phyloP scores from a whole-genome alignment of 2,329 filamentous ascomycete genomes.

The Venturia nashicola region DNA sequence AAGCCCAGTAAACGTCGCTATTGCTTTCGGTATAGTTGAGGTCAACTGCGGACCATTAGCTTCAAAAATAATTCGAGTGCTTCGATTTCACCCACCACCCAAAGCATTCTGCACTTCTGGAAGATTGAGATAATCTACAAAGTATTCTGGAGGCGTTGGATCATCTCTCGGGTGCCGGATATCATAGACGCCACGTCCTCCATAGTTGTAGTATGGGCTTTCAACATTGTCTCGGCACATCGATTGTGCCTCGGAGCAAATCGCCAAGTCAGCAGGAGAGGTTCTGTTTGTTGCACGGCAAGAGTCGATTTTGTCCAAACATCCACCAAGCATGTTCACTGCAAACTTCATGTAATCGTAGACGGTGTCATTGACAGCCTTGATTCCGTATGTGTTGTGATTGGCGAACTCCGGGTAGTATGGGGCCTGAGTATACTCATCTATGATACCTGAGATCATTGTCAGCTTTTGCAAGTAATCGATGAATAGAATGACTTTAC shows the following conservation, averaged over 20 bases:
- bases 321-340: conserved; percentile 34
- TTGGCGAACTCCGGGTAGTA: conserved; percentile 41
- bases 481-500: background rate
- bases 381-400: conserved; percentile 45
- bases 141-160: conserved; percentile 51
- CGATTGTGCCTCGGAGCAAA: conserved; percentile 42
- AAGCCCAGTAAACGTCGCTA: conserved; percentile 35
- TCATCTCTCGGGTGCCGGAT: conserved; percentile 43
- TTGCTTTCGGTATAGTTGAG: conserved; percentile 40
- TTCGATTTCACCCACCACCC: conserved; percentile 39
- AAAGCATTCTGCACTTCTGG: conserved; percentile 44
- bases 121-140: conserved; percentile 53
- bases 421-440: conserved; percentile 36
- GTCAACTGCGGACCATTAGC: background rate
- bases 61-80: background rate
- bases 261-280: conserved; percentile 13
- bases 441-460: conserved; percentile 34
- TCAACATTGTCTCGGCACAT: conserved; percentile 48
- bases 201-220: conserved; percentile 41
- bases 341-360: conserved; percentile 48
- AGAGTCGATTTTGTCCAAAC: conserved; percentile 33
- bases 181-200: conserved; percentile 42
- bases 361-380: conserved; percentile 43
- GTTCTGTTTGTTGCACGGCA: conserved; percentile 30
- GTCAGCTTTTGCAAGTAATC: background rate